Base-by-base conservation (phyloP, 2,329 filamentous ascomycete species). In the Fusarium sp. region DNA sequence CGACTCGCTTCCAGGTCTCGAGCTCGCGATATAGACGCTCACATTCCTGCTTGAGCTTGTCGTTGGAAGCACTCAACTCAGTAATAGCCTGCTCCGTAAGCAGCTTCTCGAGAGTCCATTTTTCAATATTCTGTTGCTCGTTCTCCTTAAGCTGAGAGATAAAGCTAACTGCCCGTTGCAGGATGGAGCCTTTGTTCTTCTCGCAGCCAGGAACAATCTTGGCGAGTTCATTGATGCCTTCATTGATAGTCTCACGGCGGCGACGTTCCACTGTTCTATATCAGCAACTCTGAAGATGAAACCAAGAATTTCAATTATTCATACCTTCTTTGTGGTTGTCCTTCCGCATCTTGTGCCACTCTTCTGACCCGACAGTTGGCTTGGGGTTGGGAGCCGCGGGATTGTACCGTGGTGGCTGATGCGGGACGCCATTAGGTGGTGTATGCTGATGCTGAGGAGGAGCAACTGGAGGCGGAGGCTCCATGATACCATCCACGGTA, bases 291-390 rank as follows among this genome's bases (percentile, higher is more conserved):
- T 20, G 6, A 17, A 29, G 15, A n/a, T 13, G 6, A 33, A 13
- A 18, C 4, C 4, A 35, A 14, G 25, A 20, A 3, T 9, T n/a
- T 35, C 8, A 15, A 9, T n/a, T 17, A n/a, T 31, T 77, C 87
- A 75, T 81, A 96, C 95, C 96, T 85, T 98, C 95, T 87, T 99
- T 99, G 82, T 99, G 96, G 69, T 98, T 99, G 75, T 98, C 95
- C 77, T 97, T 96, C 65, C 96, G 89, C 74, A 97, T 90, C 78
- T 97, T 97, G 79, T 99, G 96, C 96, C 96, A 99, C 79, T 98
- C 95, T 53, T 97, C 93, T 3, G 94, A 96, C 4, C 96, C 96
- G n/a, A 98, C 96, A 9, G 90, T 88, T 10, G 94, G 94, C 79
- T 97, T 98, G 58, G 85, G 81, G 67, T 77, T 79, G 55, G 83